These are phyloP conservation scores for Beauveria medogensis DNA, from an alignment of 2,329 filamentous ascomycete species.

Conservation along the genomic window DNA sequence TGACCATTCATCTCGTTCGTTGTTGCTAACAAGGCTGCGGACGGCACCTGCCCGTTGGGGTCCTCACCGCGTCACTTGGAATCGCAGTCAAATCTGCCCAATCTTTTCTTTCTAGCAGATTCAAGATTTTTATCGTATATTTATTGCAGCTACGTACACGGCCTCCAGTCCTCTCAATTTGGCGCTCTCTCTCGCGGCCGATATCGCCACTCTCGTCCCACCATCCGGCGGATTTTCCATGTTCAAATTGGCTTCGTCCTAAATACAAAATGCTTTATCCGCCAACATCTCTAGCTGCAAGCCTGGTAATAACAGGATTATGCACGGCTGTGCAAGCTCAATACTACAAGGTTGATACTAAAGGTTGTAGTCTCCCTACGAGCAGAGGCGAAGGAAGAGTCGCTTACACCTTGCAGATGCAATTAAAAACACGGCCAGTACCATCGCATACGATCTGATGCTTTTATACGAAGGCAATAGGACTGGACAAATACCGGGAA, in stretches of 20 bases:
- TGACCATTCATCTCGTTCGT: background rate
- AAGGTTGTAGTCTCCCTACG: background rate
- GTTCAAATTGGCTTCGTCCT: background rate
- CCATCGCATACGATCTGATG: conserved; percentile 35
- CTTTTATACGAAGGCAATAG: conserved; percentile 36
- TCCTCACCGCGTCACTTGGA: background rate
- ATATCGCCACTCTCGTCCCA: background rate
- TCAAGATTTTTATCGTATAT: background rate
- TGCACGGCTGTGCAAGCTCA: background rate
- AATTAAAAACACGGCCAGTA: conserved; percentile 31
- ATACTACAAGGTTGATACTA: conserved; percentile 10
- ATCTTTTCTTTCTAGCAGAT: background rate
- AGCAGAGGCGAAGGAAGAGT: background rate
- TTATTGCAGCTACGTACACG: background rate
- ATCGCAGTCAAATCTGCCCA: background rate
- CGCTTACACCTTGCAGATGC: conserved; percentile 22
- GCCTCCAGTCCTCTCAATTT: too few relatives aligned
- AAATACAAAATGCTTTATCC: background rate
- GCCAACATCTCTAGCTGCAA: background rate
- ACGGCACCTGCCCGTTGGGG: background rate
- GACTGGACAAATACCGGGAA: conserved; percentile 38
- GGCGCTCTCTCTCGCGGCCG: background rate
- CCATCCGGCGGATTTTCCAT: background rate
- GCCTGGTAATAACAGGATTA: background rate
- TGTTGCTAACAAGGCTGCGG: background rate